These are phyloP conservation scores for Blastobotrys peoriensis DNA, from an alignment of 805 yeast genomes.

Conservation along the genomic window DNA sequence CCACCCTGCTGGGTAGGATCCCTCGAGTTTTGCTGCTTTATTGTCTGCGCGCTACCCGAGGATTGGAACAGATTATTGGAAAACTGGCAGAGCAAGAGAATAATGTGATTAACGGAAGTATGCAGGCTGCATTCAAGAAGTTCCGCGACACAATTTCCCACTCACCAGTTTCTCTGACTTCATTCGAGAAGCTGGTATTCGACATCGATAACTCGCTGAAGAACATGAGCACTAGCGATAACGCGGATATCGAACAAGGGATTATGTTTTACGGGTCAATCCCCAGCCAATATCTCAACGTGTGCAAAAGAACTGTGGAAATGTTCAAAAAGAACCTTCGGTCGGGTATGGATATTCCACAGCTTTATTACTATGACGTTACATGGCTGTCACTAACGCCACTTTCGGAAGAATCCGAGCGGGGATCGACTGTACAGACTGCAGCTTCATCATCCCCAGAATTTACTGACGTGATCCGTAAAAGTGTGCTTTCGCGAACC, in stretches of 20 bases:
- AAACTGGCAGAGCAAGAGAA: slow-evolving; percentile 19
- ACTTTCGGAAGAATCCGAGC: slow-evolving; percentile 11
- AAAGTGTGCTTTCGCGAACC: slow-evolving; percentile 28
- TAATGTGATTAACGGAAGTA: slow-evolving; percentile 23
- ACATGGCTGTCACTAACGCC: slow-evolving; percentile 51
- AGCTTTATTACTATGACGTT: slow-evolving; percentile 57
- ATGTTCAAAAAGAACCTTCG: slow-evolving; percentile 40
- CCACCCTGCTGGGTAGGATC: slow-evolving; percentile 31
- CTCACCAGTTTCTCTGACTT: slow-evolving; percentile 26
- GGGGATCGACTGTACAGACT: background rate
- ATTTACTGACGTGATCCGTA: slow-evolving; percentile 32
- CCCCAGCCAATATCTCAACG: slow-evolving; percentile 37
- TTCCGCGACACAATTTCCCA: slow-evolving; percentile 23
- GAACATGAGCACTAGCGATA: slow-evolving; percentile 27
- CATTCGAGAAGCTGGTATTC: slow-evolving; percentile 33
- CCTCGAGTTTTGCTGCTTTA: slow-evolving; percentile 32
- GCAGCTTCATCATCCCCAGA: background rate
- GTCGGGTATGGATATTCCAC: slow-evolving; percentile 45
- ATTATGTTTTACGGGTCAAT: slow-evolving; percentile 57
- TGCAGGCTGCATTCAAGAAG: slow-evolving; percentile 24
- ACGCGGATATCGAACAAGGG: slow-evolving; percentile 53
- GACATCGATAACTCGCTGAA: slow-evolving; percentile 35
- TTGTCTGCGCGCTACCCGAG: slow-evolving; percentile 34
- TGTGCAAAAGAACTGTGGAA: slow-evolving; percentile 37
- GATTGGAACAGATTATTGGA: slow-evolving; percentile 29